phyloP scores from a whole-genome alignment of 805 yeast species.

The Komagataella ulmi region DNA sequence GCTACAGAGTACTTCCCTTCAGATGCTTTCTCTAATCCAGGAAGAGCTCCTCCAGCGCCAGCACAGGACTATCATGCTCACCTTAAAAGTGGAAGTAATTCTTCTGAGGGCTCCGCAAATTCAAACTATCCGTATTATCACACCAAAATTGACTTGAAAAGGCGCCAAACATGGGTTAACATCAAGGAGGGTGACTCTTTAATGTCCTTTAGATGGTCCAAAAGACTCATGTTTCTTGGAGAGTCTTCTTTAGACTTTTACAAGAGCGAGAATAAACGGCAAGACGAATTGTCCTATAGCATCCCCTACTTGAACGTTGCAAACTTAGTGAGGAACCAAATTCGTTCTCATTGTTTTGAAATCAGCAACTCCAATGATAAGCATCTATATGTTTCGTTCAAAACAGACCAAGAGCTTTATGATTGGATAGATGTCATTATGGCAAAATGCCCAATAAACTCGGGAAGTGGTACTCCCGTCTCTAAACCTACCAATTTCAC shows the following conservation, averaged over 20 bases:
- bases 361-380: conserved; percentile 34
- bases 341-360: conserved; percentile 75
- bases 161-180: conserved; percentile 74
- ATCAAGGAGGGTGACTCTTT: conserved; percentile 80
- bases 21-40: conserved; percentile 37
- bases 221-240: conserved; percentile 64
- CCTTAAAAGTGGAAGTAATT: conserved; percentile 19
- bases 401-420: conserved; percentile 65
- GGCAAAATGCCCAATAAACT: conserved; percentile 50
- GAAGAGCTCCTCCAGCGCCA: conserved; percentile 45
- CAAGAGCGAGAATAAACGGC: conserved; percentile 39
- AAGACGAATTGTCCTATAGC: conserved; percentile 31
- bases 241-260: conserved; percentile 67
- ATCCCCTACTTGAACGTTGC: conserved; percentile 47
- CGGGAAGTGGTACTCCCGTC: conserved; percentile 26
- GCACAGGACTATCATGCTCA: conserved; percentile 12
- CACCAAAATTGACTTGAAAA: conserved; percentile 15
- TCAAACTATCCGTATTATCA: conserved; percentile 14
- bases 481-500: conserved; percentile 92
- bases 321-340: conserved; percentile 52
- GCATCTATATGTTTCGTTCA: conserved; percentile 62
- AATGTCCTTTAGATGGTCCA: conserved; percentile 85
- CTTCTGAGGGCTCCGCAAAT: conserved; percentile 14
- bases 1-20: conserved; percentile 30
- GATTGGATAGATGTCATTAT: conserved; percentile 88